Percentiles rank a stretch among this genome's conserved stretches.
Evolutionary conservation across 176 grass and related monocot species (phyloP).

Genomic region (Rhynchospora breviuscula): DNA sequence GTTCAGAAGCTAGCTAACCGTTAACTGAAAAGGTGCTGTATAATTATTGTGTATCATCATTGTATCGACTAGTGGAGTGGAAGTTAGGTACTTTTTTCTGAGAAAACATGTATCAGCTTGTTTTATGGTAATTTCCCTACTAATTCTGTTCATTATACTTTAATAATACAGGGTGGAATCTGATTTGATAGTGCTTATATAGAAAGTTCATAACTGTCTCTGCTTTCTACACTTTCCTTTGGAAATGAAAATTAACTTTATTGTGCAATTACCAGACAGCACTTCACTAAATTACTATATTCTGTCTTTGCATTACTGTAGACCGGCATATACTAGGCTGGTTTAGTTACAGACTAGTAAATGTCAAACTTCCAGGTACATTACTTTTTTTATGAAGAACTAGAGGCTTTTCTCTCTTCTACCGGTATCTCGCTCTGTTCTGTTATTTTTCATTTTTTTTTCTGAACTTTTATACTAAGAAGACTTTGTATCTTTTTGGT

Average conservation of each 20-base stretch:
- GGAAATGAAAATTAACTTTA: background rate
- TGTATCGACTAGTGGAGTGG: background rate
- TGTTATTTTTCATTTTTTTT: background rate
- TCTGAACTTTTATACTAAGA: background rate
- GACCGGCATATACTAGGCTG: background rate
- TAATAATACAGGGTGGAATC: background rate
- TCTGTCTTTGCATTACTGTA: background rate
- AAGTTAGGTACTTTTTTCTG: background rate
- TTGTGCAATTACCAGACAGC: background rate
- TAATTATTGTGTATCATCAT: background rate
- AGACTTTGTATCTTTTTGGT: background rate
- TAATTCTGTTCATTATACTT: background rate
- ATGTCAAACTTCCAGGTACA: background rate
- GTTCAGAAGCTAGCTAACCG: background rate
- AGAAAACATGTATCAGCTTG: background rate
- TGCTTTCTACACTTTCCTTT: background rate
- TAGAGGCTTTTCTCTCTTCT: background rate
- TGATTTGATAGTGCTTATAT: background rate
- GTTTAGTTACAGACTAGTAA: background rate
- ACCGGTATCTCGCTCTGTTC: background rate
- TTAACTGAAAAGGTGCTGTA: background rate
- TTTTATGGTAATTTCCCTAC: background rate
- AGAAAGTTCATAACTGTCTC: background rate
- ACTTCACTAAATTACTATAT: background rate
- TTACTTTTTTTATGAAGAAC: background rate